Conservation (phyloP, 106 monocot genomes). For the Chionographis japonica region DNA sequence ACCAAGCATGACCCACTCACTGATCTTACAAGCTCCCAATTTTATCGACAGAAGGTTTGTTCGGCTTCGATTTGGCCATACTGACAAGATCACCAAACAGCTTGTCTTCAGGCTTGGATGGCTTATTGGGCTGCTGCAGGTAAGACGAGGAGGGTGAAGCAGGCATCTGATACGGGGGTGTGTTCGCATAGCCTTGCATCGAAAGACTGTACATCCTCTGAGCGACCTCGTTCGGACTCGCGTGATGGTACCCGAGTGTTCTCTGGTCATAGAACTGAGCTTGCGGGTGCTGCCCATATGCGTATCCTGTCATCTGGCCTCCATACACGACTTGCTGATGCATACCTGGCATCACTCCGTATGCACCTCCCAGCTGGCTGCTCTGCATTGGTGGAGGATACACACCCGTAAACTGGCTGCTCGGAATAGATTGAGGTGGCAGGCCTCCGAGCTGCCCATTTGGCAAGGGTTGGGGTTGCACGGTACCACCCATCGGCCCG, state of each 20-base stretch:
- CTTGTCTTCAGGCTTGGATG: slow-evolving; percentile 58
- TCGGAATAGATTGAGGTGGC: slow-evolving; percentile 22
- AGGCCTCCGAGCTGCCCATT: slow-evolving; percentile 14
- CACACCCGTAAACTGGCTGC: slow-evolving; percentile 17
- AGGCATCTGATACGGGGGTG: slow-evolving; percentile 37
- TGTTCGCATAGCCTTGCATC: slow-evolving; percentile 28
- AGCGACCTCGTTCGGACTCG: slow-evolving; percentile 17
- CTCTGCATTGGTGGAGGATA: slow-evolving; percentile 16
- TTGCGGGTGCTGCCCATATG: slow-evolving; percentile 23
- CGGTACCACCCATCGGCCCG: neutral
- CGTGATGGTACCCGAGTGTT: slow-evolving; percentile 13
- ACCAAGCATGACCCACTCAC: neutral
- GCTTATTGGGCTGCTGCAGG: slow-evolving; percentile 38
- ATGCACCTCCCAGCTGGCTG: slow-evolving; percentile 10
- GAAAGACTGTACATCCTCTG: slow-evolving; percentile 38
- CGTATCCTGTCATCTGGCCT: slow-evolving; percentile 25
- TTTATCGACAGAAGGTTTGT: slow-evolving; percentile 14
- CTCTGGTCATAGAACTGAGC: slow-evolving; percentile 32
- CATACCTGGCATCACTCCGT: slow-evolving; percentile 13
- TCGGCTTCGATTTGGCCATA: slow-evolving; percentile 59
- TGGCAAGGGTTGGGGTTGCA: slow-evolving; percentile 4
- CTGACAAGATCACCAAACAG: slow-evolving; percentile 78
- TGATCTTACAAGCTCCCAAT: slow-evolving; percentile 20
- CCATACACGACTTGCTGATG: slow-evolving; percentile 33
- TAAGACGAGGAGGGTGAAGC: slow-evolving; percentile 18